These are phyloP conservation scores for Sugiyamaella chiloensis DNA, from an alignment of 805 yeast species.

Conservation along the genomic window DNA sequence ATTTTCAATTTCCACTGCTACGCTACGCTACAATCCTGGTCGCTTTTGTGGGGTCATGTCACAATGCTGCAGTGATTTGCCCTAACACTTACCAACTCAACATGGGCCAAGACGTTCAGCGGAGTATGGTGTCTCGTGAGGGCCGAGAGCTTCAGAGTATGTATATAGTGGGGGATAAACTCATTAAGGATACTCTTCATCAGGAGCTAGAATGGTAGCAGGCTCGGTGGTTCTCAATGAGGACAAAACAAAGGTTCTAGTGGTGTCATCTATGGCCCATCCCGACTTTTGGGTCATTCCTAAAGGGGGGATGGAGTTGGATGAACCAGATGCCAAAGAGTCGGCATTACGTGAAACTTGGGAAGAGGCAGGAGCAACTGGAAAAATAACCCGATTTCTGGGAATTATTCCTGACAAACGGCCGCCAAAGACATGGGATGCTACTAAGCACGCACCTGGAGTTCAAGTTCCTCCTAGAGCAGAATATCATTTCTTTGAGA, in stretches of 20 bases:
- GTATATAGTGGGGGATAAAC: neutral
- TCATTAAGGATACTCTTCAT: conserved; percentile 45
- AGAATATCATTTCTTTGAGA: conserved; percentile 86
- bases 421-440: conserved; percentile 46
- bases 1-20: too few species aligned
- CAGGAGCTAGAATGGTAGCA: conserved; percentile 85
- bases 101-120: neutral
- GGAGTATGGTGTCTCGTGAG: conserved; percentile 16
- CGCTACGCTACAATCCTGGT: too few species aligned
- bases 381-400: conserved; percentile 51
- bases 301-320: conserved; percentile 91
- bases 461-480: conserved; percentile 56
- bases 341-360: conserved; percentile 87
- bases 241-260: conserved; percentile 58
- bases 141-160: conserved; percentile 22
- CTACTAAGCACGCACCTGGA: conserved; percentile 16
- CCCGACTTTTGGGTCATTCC: conserved; percentile 82
- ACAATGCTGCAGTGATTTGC: too few species aligned
- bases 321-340: conserved; percentile 50
- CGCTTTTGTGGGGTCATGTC: too few species aligned
- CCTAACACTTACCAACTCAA: too few species aligned
- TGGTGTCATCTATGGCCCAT: conserved; percentile 73
- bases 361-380: conserved; percentile 95
- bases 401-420: conserved; percentile 66
- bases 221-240: conserved; percentile 77